A percentile compares a stretch with the other conserved stretches of the same genome.
Conservation (phyloP, 2,329 filamentous ascomycete species). For the Aureobasidium sp. region DNA sequence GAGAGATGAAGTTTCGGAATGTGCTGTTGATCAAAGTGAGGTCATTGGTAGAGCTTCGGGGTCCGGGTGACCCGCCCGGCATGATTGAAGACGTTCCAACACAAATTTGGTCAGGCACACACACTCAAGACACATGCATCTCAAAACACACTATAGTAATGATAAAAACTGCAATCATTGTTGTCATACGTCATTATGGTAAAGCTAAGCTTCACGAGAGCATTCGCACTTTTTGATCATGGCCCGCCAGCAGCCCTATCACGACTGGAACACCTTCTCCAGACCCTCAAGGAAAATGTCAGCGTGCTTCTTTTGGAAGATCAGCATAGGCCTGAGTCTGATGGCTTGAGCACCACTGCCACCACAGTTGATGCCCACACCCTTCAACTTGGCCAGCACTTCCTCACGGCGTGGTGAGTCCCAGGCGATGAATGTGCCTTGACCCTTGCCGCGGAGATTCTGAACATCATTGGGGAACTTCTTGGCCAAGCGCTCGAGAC, state of each 20-base stretch:
- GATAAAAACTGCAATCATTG: too few relatives aligned
- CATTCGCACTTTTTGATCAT: too few relatives aligned
- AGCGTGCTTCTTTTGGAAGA: conserved; percentile 82
- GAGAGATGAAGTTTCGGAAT: too few relatives aligned
- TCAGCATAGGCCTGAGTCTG: conserved; percentile 74
- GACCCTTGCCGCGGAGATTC: conserved; percentile 75
- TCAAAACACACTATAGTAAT: too few relatives aligned
- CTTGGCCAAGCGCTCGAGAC: conserved; percentile 57
- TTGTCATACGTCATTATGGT: too few relatives aligned
- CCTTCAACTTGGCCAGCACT: conserved; percentile 70
- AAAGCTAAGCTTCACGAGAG: too few relatives aligned
- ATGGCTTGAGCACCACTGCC: conserved; percentile 68
- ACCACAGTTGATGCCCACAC: conserved; percentile 73
- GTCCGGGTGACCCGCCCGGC: not conserved
- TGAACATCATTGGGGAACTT: conserved; percentile 68
- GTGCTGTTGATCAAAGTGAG: not conserved
- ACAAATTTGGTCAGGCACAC: too few relatives aligned
- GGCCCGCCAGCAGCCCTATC: too few relatives aligned
- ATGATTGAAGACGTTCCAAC: too few relatives aligned
- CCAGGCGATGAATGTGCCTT: conserved; percentile 85
- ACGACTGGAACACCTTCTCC: conserved; percentile 15
- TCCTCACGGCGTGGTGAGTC: conserved; percentile 71
- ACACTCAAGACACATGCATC: too few relatives aligned
- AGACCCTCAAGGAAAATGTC: conserved; percentile 60
- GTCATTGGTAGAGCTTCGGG: not conserved